Evolutionary conservation across 768 basidiomycete species (phyloP).

Genomic region (Amanita fuliginea): DNA sequence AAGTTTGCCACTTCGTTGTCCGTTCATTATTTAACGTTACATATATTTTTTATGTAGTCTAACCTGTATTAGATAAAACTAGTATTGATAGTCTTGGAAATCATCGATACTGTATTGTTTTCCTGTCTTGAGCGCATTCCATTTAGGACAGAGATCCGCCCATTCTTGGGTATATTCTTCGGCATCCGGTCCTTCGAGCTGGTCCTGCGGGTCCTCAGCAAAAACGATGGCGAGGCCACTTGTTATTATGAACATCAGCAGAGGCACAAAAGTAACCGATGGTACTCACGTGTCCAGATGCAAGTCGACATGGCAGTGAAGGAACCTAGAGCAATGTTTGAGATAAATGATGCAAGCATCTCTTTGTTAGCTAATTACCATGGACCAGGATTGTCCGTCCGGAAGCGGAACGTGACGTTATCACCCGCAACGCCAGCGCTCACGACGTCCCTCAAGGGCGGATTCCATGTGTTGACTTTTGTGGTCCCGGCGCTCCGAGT

Average conservation of each 20-base stretch:
- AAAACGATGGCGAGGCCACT: conserved; percentile 28
- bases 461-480: conserved; percentile 32
- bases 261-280: neutral
- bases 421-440: conserved; percentile 15
- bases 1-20: neutral
- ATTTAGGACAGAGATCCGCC: conserved; percentile 20
- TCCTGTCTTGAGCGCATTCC: conserved; percentile 12
- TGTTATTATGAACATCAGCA: neutral
- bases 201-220: conserved; percentile 17
- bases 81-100: neutral
- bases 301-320: conserved; percentile 22
- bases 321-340: conserved; percentile 3
- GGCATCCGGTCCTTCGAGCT: neutral
- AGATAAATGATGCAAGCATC: neutral
- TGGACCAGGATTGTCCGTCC: conserved; percentile 50
- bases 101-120: conserved; percentile 4
- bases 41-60: neutral
- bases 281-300: conserved; percentile 23
- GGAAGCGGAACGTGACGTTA: conserved; percentile 39
- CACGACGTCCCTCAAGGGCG: conserved; percentile 44
- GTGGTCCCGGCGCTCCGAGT: conserved; percentile 23
- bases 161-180: conserved; percentile 11
- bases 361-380: conserved; percentile 23
- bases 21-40: neutral
- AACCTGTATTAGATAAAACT: neutral